These are phyloP conservation scores for Alternaria triticimaculans DNA, from an alignment of 2,329 filamentous ascomycete genomes.

Conservation along the genomic window DNA sequence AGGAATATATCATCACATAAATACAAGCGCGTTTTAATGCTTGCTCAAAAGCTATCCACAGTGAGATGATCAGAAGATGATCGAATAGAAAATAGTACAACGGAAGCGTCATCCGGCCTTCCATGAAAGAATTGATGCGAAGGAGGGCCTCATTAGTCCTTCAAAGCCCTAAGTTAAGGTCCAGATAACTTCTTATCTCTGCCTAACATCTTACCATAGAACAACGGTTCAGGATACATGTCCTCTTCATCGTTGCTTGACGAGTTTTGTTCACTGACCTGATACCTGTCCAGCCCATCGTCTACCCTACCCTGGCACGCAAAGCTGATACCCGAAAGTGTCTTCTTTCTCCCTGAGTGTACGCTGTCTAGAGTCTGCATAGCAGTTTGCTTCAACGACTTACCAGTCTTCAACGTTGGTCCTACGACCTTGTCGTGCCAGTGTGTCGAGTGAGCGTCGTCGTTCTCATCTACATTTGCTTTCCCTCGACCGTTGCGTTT, in stretches of 20 bases:
- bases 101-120: not conserved
- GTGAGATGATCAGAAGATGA: not conserved
- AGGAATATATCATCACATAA: not conserved
- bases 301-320: slow-evolving; percentile 25
- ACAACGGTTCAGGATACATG: slow-evolving; percentile 15
- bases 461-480: not conserved
- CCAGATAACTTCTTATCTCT: slow-evolving; percentile 25
- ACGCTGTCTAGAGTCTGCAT: slow-evolving; percentile 1
- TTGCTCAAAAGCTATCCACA: not conserved
- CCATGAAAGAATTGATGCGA: not conserved
- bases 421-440: slow-evolving; percentile 17
- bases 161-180: slow-evolving; percentile 20
- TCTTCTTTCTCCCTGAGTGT: slow-evolving; percentile 12
- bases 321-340: slow-evolving; percentile 29
- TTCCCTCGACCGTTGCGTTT: not conserved
- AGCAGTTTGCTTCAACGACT: slow-evolving; percentile 3
- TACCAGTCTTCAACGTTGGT: slow-evolving; percentile 1
- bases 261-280: not conserved
- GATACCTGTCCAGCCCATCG: not conserved
- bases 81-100: not conserved
- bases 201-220: not conserved
- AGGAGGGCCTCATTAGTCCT: slow-evolving; percentile 10
- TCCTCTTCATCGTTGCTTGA: not conserved
- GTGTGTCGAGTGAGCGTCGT: slow-evolving; percentile 4
- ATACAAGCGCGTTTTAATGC: not conserved